Evolutionary conservation across 352 stramenopile species (phyloP), one percentile per base, ranked within the genome.

Genomic region (Thalassiosira livingstoniorum): DNA sequence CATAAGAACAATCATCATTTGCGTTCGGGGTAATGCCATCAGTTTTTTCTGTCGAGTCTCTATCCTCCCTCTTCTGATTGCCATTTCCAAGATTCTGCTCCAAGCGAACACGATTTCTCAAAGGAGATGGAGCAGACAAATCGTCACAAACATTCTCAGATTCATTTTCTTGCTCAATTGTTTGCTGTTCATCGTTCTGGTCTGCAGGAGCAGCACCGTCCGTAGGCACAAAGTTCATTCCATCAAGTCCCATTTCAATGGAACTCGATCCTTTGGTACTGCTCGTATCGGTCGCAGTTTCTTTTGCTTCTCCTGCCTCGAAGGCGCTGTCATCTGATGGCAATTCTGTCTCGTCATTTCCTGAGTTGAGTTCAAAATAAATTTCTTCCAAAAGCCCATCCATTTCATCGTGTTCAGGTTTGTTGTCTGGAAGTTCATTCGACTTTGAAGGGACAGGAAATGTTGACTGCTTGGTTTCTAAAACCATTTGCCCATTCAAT

Each of bases 341-440:
- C 27, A 7, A 21, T 43, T n/a, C 32, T 29, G 10, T 31, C 29
- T 23, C 23, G n/a, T 23, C 21, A 57, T 39, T n/a, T 37, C 57
- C 54, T 29, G 70, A 60, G 58, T 78, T 69, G 0, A 87, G 55
- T 32, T 87, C 80, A 23, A 60, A 65, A 31, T 82, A 67, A 27
- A 87, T 87, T 64, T 87, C 80, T 51, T 81, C 51, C 42, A 87
- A 60, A n/a, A 87, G 64, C 70, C 70, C 47, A 23, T 61, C 47
- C 72, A 85, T 80, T 54, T 86, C 72, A 25, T 82, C 61, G 23
- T 54, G 34, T 39, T 66, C n/a, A 13, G 77, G 67, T 35, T 54
- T 25, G 35, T 32, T 11, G 39, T 2, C 34, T 39, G 5, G 5
- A 21, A 31, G 23, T 39, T 23, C 58, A n/a, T 45, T 42, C 27